Percentiles rank a stretch among this genome's conserved stretches.
Evolutionary conservation across 768 basidiomycete species (phyloP).

Genomic region (Tremella yokohamensis): DNA sequence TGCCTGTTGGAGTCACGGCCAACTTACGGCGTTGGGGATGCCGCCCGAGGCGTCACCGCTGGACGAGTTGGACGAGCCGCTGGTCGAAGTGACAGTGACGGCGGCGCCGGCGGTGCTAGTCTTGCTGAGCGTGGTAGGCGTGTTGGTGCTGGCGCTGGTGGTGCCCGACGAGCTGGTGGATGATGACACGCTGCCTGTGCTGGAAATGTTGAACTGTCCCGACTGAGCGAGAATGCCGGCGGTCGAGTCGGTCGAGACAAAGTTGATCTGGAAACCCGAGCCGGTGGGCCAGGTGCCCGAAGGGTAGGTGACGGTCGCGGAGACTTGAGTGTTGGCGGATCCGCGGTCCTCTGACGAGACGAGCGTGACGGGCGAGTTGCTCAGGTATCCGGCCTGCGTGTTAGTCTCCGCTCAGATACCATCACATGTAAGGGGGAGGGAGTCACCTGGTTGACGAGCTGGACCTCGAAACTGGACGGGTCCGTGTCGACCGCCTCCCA

Average conservation of each 20-base stretch:
- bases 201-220: slow-evolving; percentile 58
- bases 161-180: slow-evolving; percentile 18
- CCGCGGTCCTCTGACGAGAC: slow-evolving; percentile 56
- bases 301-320: slow-evolving; percentile 52
- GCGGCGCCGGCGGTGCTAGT: slow-evolving; percentile 2
- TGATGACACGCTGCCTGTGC: slow-evolving; percentile 47
- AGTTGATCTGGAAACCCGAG: slow-evolving; percentile 65
- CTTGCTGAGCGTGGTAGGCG: slow-evolving; percentile 4
- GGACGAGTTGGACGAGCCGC: slow-evolving; percentile 1
- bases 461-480: slow-evolving; percentile 62
- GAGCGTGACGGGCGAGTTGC: slow-evolving; percentile 40
- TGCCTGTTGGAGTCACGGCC: not conserved
- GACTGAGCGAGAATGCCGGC: slow-evolving; percentile 70
- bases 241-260: slow-evolving; percentile 58
- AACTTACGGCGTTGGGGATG: slow-evolving; percentile 34
- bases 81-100: slow-evolving; percentile 9
- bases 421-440: not conserved
- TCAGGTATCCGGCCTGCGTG: slow-evolving; percentile 27
- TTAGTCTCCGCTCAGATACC: not conserved
- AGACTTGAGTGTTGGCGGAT: slow-evolving; percentile 59
- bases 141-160: not conserved
- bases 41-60: slow-evolving; percentile 27
- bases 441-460: slow-evolving; percentile 62
- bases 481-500: slow-evolving; percentile 72
- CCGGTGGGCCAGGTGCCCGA: slow-evolving; percentile 67